phyloP scores from a whole-genome alignment of 2,329 filamentous ascomycete genomes.

The Colletotrichum theobromicola region DNA sequence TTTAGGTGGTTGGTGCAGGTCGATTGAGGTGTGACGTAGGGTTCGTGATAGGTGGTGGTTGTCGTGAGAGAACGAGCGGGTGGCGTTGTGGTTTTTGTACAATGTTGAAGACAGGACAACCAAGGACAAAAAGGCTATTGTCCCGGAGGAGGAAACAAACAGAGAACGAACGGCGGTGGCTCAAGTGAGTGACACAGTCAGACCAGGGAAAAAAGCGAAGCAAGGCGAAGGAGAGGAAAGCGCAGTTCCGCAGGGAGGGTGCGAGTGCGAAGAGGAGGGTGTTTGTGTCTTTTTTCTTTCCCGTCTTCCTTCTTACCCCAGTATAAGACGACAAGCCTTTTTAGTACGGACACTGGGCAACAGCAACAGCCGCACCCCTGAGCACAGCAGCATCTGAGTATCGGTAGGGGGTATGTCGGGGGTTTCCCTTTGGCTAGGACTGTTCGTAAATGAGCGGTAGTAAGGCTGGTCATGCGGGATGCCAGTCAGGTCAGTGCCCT shows the following conservation, averaged over 20 bases:
- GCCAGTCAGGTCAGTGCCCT: constrained; percentile 8
- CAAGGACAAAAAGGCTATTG: background rate
- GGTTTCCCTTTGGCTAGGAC: background rate
- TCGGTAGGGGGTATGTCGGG: background rate
- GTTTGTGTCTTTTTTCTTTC: background rate
- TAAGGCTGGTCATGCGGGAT: constrained; percentile 6
- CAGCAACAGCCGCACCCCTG: constrained; percentile 10
- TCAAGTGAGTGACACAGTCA: constrained; percentile 14
- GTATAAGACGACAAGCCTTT: background rate
- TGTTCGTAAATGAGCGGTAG: background rate
- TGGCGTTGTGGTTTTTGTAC: background rate
- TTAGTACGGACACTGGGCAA: background rate
- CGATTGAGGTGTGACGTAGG: background rate
- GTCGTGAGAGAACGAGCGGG: background rate
- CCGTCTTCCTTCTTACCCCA: background rate
- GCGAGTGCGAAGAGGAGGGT: background rate
- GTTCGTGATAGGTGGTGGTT: background rate
- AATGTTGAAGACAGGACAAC: background rate
- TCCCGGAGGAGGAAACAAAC: background rate
- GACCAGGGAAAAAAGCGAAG: background rate
- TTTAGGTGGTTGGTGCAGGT: background rate
- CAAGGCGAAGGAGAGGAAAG: background rate
- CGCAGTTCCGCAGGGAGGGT: background rate
- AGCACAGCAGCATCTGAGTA: constrained; percentile 14
- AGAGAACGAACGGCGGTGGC: background rate